Evolutionary conservation across 257 asterid species (phyloP).

Genomic region (Nicotiana noctiflora): DNA sequence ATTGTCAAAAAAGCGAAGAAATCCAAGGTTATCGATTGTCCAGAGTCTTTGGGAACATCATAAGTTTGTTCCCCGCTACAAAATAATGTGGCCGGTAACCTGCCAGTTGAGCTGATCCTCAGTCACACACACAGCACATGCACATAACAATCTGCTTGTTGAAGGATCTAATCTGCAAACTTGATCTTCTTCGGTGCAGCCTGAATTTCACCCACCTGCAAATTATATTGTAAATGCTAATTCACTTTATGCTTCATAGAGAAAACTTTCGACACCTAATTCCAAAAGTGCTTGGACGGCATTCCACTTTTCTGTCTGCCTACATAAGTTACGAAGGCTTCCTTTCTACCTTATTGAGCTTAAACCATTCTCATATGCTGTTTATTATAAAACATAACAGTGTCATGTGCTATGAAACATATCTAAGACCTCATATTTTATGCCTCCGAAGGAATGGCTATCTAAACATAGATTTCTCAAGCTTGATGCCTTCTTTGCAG

Average conservation of each 20-base stretch:
- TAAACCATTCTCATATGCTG: not conserved
- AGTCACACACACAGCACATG: not conserved
- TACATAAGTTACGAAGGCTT: not conserved
- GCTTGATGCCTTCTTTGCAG: not conserved
- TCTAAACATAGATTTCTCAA: not conserved
- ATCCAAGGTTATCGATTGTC: not conserved
- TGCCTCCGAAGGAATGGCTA: not conserved
- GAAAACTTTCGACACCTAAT: not conserved
- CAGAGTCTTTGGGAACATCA: not conserved
- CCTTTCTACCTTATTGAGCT: not conserved
- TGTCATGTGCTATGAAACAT: not conserved
- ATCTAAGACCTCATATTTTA: not conserved
- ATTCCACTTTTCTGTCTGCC: not conserved
- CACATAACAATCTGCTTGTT: not conserved
- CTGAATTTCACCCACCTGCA: slow-evolving; percentile 59
- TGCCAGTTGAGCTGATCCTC: not conserved
- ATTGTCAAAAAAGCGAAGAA: not conserved
- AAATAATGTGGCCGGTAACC: not conserved
- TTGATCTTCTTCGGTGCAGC: slow-evolving; percentile 75
- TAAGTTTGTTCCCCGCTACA: not conserved
- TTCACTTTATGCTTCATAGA: too few relatives aligned
- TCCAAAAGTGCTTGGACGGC: not conserved
- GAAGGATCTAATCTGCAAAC: slow-evolving; percentile 30
- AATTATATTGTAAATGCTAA: not conserved
- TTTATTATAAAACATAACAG: not conserved